A percentile compares a stretch with the other conserved stretches of the same genome.
These are phyloP conservation scores for Microascus cirrosus DNA, from an alignment of 2,329 filamentous ascomycete genomes.

Conservation along the genomic window DNA sequence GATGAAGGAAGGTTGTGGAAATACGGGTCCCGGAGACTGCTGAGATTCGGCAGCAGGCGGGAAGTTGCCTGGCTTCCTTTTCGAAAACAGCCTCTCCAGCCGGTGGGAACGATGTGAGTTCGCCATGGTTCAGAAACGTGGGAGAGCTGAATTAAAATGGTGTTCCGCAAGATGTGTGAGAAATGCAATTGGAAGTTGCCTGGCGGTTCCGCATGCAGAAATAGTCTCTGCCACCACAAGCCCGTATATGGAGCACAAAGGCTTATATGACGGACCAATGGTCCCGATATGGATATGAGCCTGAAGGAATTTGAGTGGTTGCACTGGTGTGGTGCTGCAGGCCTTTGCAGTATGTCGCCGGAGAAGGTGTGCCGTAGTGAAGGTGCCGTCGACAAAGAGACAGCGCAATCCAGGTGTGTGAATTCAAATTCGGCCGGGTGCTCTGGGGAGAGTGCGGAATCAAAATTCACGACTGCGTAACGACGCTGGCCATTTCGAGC, in stretches of 20 bases:
- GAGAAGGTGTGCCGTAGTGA: background rate
- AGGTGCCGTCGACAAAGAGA: background rate
- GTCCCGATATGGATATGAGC: background rate
- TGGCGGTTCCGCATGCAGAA: background rate
- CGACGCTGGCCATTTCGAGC: background rate
- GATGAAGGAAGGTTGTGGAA: constrained; percentile 43
- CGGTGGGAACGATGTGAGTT: background rate
- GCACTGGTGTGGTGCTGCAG: background rate
- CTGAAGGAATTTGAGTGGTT: background rate
- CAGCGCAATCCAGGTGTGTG: background rate
- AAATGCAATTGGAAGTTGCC: background rate
- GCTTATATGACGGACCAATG: background rate
- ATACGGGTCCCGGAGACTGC: constrained; percentile 20
- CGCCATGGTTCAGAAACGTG: background rate
- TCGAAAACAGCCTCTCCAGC: constrained; percentile 31
- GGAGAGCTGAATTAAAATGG: background rate
- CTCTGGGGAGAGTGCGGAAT: background rate
- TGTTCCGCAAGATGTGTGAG: background rate
- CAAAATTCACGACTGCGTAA: background rate
- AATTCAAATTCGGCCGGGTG: background rate
- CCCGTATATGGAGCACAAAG: background rate
- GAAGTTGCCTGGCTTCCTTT: background rate
- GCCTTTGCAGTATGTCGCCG: background rate
- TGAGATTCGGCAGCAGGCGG: background rate
- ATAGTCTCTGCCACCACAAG: background rate